phyloP scores from a whole-genome alignment of 1,284 basidiomycete genomes.

The Hypsizygus ulmarius region DNA sequence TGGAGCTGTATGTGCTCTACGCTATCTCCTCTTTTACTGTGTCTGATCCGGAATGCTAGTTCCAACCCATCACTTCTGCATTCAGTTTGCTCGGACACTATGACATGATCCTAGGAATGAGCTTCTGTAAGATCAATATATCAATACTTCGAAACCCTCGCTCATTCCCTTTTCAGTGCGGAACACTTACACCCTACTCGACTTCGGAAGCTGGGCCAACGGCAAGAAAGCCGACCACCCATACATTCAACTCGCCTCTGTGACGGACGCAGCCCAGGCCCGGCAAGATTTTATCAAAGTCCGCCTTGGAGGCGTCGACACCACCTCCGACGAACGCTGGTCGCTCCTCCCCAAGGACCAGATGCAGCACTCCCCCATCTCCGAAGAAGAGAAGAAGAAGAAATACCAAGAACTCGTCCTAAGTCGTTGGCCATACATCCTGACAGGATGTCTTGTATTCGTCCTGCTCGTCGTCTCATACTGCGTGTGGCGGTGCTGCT shows the following conservation, averaged over 20 bases:
- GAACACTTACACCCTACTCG: conserved; percentile 59
- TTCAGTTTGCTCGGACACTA: conserved; percentile 75
- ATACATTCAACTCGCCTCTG: conserved; percentile 54
- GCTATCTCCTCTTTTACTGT: neutral
- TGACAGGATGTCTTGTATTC: conserved; percentile 58
- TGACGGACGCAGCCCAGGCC: conserved; percentile 43
- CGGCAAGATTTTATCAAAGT: conserved; percentile 54
- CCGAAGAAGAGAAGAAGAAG: conserved; percentile 66
- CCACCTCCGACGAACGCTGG: conserved; percentile 45
- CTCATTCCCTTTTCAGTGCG: conserved; percentile 47
- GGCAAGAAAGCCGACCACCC: conserved; percentile 42
- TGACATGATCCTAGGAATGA: conserved; percentile 81
- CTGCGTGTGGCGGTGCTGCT: conserved; percentile 66
- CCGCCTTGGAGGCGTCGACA: conserved; percentile 49
- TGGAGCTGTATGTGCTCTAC: conserved; percentile 52
- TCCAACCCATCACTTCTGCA: conserved; percentile 78
- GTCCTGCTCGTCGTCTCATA: conserved; percentile 47
- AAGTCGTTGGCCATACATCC: conserved; percentile 74
- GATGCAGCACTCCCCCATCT: conserved; percentile 62
- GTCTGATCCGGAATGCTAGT: conserved; percentile 37
- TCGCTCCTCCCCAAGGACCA: conserved; percentile 59
- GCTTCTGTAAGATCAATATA: conserved; percentile 53
- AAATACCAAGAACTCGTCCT: conserved; percentile 65
- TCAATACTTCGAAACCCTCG: neutral
- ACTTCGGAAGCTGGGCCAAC: conserved; percentile 56